Evolutionary conservation across 352 stramenopile genomes (phyloP).

Genomic region (Phytophthora megakarya): DNA sequence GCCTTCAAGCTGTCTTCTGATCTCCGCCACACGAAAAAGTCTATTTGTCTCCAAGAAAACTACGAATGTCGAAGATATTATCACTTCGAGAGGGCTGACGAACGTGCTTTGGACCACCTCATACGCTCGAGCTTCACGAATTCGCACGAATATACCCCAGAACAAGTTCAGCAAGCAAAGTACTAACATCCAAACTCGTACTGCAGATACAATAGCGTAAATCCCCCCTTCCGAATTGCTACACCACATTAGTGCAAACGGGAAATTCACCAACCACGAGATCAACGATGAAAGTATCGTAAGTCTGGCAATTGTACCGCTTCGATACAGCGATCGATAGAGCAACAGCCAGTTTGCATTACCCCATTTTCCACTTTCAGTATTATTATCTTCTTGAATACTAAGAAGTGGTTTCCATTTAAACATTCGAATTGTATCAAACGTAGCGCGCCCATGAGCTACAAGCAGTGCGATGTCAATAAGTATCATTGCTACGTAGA

Average conservation of each 20-base stretch:
- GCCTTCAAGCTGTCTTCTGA: constrained; percentile 44
- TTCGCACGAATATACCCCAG: constrained; percentile 37
- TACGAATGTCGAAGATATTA: constrained; percentile 37
- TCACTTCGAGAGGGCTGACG: constrained; percentile 43
- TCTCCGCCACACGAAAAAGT: constrained; percentile 34
- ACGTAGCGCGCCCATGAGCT: constrained; percentile 27
- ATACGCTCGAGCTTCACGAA: constrained; percentile 53
- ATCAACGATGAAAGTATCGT: constrained; percentile 48
- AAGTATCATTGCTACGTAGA: constrained; percentile 53
- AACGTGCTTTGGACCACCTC: constrained; percentile 43
- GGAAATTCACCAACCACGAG: constrained; percentile 57
- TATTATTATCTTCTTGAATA: not conserved
- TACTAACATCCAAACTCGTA: constrained; percentile 62
- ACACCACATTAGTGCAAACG: constrained; percentile 57
- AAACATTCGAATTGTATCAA: constrained; percentile 47
- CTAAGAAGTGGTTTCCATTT: constrained; percentile 34
- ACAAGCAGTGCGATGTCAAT: constrained; percentile 46
- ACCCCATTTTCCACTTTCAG: constrained; percentile 4
- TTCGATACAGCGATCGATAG: constrained; percentile 63
- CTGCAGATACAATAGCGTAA: constrained; percentile 40
- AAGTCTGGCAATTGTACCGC: constrained; percentile 39
- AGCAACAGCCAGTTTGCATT: constrained; percentile 52
- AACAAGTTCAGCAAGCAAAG: constrained; percentile 41
- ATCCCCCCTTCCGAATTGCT: constrained; percentile 22
- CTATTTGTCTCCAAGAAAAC: constrained; percentile 27